phyloP scores from a whole-genome alignment of 345 rosid genomes.

The Eucalyptus erythrocorys region DNA sequence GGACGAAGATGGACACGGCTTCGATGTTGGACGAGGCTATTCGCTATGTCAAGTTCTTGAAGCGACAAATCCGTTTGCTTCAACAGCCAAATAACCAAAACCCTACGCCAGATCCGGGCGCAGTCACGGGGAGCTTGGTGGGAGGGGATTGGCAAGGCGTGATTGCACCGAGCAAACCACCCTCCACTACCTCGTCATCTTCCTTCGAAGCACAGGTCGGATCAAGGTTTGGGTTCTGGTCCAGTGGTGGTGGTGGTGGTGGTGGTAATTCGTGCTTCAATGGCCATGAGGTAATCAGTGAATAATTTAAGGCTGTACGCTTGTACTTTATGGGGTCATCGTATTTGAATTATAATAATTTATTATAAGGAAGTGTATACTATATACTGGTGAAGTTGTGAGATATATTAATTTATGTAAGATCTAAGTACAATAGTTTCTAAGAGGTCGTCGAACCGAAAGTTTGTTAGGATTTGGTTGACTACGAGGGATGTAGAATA shows the following conservation, averaged over 20 bases:
- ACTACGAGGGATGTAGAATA: constrained; percentile 40
- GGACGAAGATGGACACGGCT: constrained; percentile 93
- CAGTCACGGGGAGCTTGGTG: background rate
- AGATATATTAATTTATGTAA: background rate
- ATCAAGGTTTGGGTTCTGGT: background rate
- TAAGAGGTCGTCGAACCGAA: background rate
- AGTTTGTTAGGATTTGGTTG: constrained; percentile 74
- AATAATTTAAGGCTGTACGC: background rate
- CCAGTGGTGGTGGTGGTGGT: background rate
- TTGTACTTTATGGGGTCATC: background rate
- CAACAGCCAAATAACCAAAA: constrained; percentile 24
- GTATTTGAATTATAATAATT: background rate
- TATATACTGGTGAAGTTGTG: background rate
- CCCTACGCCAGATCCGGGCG: background rate
- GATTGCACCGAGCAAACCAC: background rate
- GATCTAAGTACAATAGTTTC: background rate
- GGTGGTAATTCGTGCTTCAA: background rate
- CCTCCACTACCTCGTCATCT: background rate
- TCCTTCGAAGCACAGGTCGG: background rate
- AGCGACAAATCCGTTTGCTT: constrained; percentile 65
- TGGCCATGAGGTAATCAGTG: background rate
- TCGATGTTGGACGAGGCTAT: constrained; percentile 95
- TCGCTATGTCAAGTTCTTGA: constrained; percentile 90
- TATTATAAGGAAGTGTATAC: background rate
- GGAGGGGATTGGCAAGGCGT: background rate